Base-by-base conservation (phyloP, 768 basidiomycete genomes). In the Lactifluus subvellereus region DNA sequence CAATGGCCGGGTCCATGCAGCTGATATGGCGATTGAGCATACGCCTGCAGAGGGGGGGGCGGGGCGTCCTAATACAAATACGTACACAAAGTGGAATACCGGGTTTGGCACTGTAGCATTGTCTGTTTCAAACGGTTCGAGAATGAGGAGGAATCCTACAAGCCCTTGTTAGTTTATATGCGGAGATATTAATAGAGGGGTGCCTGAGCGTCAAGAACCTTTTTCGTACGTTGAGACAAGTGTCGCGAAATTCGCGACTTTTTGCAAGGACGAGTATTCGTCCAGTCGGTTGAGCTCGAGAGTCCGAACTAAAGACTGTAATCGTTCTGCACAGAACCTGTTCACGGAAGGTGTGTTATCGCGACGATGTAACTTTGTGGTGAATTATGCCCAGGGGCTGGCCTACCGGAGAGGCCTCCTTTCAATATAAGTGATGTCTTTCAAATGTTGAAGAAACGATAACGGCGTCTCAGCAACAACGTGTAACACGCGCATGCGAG, bases 341-440 rank as follows among this genome's bases (percentile, higher is more conserved):
- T 59, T 10, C 22, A 54, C 9, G 57, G 30, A 45, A 22, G 48
- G 33, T 27, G 22, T 33, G 13, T 53, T 30, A 40, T 49, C 45
- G 52, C n/a, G 50, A 66, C 55, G 60, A 45, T 57, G 54, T 35
- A 43, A 20, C 14, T 52, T 37, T 30, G 40, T 32, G 22, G 51
- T n/a, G 35, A 53, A 60, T n/a, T 10, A 37, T 16, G 27, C n/a
- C 20, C 35, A 32, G 37, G n/a, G 47, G 57, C n/a, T 38, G 47
- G 74, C 80, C 57, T 72, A 91, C 96, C 91, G 83, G 63, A 99
- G 76, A 11, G 97, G 97, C 65, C 95, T 79, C 60, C 91, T 81
- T 73, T 99, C 97, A 61, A 99, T 99, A 72, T 94, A 99, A 14
- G 97, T 98, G 65, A 98, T 98, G 69, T 99, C 97, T 75, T 97